Conservation (phyloP, 805 yeast genomes). For the Yarrowia osloensis region DNA sequence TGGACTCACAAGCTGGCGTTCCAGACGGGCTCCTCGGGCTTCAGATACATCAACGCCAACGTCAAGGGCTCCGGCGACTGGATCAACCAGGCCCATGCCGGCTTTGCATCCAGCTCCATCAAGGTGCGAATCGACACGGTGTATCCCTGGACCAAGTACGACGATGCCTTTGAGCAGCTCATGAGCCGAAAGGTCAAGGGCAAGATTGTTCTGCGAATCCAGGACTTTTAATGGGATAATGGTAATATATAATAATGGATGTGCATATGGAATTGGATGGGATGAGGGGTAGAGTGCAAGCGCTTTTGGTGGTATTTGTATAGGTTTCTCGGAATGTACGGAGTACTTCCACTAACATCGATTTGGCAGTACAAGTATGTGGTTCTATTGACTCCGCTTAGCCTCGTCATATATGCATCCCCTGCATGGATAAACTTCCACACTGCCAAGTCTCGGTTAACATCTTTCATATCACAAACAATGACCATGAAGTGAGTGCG, state of each 20-base stretch:
- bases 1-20: constrained; percentile 36
- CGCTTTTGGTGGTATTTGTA: no score
- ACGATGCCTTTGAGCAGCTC: constrained; percentile 54
- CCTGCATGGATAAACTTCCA: constrained; percentile 24
- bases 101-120: constrained; percentile 51
- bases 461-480: background rate
- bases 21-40: constrained; percentile 37
- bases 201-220: constrained; percentile 55
- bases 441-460: background rate
- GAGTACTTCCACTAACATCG: no score
- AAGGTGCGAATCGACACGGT: constrained; percentile 57
- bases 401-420: background rate
- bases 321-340: no score
- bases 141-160: constrained; percentile 51
- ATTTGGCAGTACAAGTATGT: no score
- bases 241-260: background rate
- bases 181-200: constrained; percentile 59
- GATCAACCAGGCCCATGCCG: constrained; percentile 48
- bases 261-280: background rate
- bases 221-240: constrained; percentile 35
- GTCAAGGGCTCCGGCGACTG: constrained; percentile 43
- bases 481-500: background rate
- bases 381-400: no score
- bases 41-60: constrained; percentile 35
- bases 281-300: no score